phyloP scores from a whole-genome alignment of 768 basidiomycete genomes.

The Collybiopsis luxurians region DNA sequence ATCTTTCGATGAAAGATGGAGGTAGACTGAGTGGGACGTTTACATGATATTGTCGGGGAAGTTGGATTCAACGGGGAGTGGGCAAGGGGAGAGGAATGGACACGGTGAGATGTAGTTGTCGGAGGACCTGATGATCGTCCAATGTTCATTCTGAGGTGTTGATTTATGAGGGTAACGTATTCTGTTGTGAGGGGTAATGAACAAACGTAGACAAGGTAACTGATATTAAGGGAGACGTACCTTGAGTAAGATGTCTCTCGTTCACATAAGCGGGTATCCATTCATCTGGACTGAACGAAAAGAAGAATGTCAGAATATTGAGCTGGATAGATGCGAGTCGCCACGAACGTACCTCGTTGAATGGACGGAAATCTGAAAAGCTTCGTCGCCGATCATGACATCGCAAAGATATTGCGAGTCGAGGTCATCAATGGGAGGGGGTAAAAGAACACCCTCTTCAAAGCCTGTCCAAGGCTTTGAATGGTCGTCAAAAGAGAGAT shows the following conservation, averaged over 20 bases:
- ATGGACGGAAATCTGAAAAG: background rate
- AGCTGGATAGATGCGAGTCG: fast-evolving
- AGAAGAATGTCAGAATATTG: background rate
- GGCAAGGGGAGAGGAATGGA: background rate
- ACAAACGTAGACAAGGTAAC: too few relatives aligned
- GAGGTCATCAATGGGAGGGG: background rate
- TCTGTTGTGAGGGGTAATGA: background rate
- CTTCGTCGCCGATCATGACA: slow-evolving; percentile 1
- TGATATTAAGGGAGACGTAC: too few relatives aligned
- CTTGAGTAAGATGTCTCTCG: background rate
- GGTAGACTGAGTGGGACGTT: background rate
- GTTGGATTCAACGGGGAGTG: background rate
- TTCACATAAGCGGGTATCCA: background rate
- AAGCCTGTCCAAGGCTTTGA: background rate
- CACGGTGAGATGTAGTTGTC: background rate
- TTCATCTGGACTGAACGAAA: background rate
- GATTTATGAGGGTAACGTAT: background rate
- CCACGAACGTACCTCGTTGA: background rate
- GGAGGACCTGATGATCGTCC: background rate
- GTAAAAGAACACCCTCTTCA: background rate
- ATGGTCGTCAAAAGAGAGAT: background rate
- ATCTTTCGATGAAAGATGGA: background rate
- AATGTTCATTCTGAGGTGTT: background rate
- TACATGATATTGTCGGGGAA: background rate
- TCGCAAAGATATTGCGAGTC: slow-evolving; percentile 2